Base-by-base conservation (phyloP, 441 rosid genomes). In the Erodium texanum region DNA sequence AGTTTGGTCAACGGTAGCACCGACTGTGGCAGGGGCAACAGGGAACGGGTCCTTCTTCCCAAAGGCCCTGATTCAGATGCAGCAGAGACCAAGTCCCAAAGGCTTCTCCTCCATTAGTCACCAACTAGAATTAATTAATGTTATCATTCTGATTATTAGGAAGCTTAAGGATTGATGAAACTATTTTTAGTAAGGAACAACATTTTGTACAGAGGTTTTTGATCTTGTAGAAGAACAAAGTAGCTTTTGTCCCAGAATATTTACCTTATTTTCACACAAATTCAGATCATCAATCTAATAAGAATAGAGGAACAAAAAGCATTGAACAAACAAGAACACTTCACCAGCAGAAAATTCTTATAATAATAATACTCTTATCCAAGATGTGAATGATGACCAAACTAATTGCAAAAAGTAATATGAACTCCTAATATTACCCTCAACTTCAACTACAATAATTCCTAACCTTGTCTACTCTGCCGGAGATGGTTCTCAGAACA, bases 381-480 rank as follows among this genome's bases (percentile, higher is more conserved):
- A 18, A 54, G 22, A 54, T 54, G 18, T 54, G 20, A 16, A 7
- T 54, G 11, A 54, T 54, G 29, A 27, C 29, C 1, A 27, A 27
- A 27, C 29, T 27, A 27, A 1, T 1, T 27, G 29, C 29, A 27
- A 27, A 27, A 4, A 27, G 18, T 20, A 8, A 56, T 18, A 10
- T 22, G 22, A 56, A 19, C 62, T 56, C 24, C 62, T 56, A 56
- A 56, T 19, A 56, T 7, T 56, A 56, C 23, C 62, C 24, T 56
- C 62, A 56, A 56, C 59, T 52, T 52, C 59, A 52, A 52, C 62
- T 56, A 56, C 14, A 56, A 41, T 20, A 22, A 56, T 56, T 19
- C 62, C 62, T 56, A 56, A 56, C 24, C 62, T 56, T 56, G 18
- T 54, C 9, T 54, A 16, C 58, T 52, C 19, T 18, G 8, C 7